A percentile compares a stretch with the other conserved stretches of the same genome.
Conservation (phyloP, 2,329 filamentous ascomycete genomes). For the Paecilomyces sp. region DNA sequence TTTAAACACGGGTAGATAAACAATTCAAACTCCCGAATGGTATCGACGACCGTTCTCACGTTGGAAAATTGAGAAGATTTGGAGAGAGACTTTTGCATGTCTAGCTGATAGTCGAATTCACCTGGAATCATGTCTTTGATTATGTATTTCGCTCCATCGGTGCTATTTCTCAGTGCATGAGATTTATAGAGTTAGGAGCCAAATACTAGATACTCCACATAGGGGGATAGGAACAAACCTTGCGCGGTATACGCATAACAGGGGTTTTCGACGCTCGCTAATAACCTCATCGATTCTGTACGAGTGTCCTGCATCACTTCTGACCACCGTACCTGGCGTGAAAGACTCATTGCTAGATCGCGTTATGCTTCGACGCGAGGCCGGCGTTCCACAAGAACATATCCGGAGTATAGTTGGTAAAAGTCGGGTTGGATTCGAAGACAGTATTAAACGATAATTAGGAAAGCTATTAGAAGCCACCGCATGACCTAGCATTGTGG, state of each 20-base stretch:
- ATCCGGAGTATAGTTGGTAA: too few relatives aligned
- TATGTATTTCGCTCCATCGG: not conserved
- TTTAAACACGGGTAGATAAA: constrained; percentile 15
- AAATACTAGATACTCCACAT: not conserved
- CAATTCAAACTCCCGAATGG: constrained; percentile 8
- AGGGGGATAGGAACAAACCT: not conserved
- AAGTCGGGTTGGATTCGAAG: too few relatives aligned
- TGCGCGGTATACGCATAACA: not conserved
- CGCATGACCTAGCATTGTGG: too few relatives aligned
- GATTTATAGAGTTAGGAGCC: not conserved
- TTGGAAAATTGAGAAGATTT: constrained; percentile 12
- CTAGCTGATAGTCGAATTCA: constrained; percentile 22
- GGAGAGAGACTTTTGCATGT: constrained; percentile 17
- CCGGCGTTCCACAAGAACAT: too few relatives aligned
- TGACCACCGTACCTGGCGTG: constrained; percentile 4
- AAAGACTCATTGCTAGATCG: constrained; percentile 4
- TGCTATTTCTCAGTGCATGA: not conserved
- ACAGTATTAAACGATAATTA: too few relatives aligned
- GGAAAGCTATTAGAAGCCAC: too few relatives aligned
- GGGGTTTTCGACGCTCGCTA: constrained; percentile 1
- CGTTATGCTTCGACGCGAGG: not conserved
- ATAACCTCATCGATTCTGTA: constrained; percentile 8
- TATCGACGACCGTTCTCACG: constrained; percentile 19
- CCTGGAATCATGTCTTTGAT: constrained; percentile 19
- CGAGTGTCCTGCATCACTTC: constrained; percentile 7